phyloP scores from a whole-genome alignment of 352 stramenopile genomes.

The Chloridella minuta region DNA sequence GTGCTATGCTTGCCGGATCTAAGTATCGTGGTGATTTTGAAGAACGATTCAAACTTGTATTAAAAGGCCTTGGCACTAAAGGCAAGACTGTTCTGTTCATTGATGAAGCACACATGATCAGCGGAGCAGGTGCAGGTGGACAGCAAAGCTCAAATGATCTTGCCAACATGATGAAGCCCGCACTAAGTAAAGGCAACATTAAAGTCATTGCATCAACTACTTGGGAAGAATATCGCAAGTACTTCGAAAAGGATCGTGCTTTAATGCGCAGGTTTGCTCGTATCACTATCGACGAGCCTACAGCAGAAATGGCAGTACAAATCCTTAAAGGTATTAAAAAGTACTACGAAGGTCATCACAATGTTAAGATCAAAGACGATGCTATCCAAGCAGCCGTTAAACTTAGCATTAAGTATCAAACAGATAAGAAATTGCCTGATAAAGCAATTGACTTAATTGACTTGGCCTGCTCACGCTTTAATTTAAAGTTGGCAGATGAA shows the following conservation, averaged over 20 bases:
- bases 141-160: conserved; percentile 64
- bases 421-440: conserved; percentile 51
- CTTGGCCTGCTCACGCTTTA: conserved; percentile 46
- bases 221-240: conserved; percentile 73
- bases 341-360: conserved; percentile 77
- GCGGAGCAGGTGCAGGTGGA: conserved; percentile 41
- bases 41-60: conserved; percentile 63
- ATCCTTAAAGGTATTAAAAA: conserved; percentile 74
- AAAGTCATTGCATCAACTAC: conserved; percentile 87
- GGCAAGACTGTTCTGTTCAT: conserved; percentile 85
- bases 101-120: conserved; percentile 77
- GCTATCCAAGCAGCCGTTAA: conserved; percentile 63
- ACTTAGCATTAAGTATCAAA: conserved; percentile 60
- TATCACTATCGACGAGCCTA: conserved; percentile 45
- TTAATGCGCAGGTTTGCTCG: conserved; percentile 88
- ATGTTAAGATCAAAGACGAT: conserved; percentile 60
- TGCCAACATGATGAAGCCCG: conserved; percentile 83
- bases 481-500: conserved; percentile 53
- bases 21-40: conserved; percentile 97
- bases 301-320: conserved; percentile 56
- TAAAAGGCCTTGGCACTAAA: conserved; percentile 59
- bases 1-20: conserved; percentile 65
- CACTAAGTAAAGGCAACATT: conserved; percentile 67
- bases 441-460: conserved; percentile 72
- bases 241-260: conserved; percentile 90